Percentiles rank a stretch among this genome's conserved stretches.
These are phyloP conservation scores for Fusarium torreyae DNA, from an alignment of 2,329 filamentous ascomycete genomes.

Conservation along the genomic window DNA sequence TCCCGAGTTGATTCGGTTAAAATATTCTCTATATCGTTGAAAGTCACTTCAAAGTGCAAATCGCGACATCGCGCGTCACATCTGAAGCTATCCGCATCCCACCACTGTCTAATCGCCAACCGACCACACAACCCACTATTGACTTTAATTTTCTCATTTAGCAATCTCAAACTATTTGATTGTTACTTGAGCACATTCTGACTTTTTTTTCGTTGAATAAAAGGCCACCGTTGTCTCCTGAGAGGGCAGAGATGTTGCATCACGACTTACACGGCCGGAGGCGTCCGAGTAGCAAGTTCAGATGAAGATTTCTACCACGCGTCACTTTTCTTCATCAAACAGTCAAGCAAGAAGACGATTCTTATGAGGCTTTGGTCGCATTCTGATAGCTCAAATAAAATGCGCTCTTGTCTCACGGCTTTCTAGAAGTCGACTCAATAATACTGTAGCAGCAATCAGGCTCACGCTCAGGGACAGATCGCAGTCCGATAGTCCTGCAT, in stretches of 20 bases:
- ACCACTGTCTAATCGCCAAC: constrained; percentile 41
- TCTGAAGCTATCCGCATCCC: constrained; percentile 56
- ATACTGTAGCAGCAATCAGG: neutral
- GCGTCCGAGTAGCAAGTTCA: constrained; percentile 37
- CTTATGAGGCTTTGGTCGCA: fast-evolving
- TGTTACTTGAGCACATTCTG: constrained; percentile 25
- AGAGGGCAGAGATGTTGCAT: constrained; percentile 29
- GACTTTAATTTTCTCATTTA: constrained; percentile 3
- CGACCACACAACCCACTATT: constrained; percentile 36
- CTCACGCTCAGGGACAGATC: neutral
- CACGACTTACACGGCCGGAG: constrained; percentile 50
- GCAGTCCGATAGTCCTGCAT: neutral
- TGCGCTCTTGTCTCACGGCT: neutral
- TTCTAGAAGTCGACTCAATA: neutral
- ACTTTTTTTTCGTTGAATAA: constrained; percentile 40
- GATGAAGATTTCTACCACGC: constrained; percentile 11
- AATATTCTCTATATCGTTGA: constrained; percentile 26
- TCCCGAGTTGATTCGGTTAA: constrained; percentile 18
- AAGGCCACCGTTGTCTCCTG: constrained; percentile 2
- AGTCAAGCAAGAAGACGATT: neutral
- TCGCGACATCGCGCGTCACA: constrained; percentile 42
- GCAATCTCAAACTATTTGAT: neutral
- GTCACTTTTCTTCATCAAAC: neutral
- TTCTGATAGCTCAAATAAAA: neutral
- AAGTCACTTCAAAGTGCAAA: constrained; percentile 51